Conservation (phyloP, 73 alveolate genomes). For the Tetrahymena elliotti region DNA sequence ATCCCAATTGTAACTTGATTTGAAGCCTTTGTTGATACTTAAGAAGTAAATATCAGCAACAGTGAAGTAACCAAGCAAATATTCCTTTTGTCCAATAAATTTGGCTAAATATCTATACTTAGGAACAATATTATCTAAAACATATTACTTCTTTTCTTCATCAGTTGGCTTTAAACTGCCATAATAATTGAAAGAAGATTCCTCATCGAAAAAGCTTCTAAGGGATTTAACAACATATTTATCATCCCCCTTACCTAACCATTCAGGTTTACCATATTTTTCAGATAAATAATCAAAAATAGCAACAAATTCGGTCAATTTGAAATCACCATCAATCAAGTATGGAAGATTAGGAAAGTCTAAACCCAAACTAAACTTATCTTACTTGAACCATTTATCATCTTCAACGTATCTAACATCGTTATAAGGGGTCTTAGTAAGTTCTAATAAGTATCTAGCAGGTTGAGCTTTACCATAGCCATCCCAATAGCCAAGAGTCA, state of each 20-base stretch:
- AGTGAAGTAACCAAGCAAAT: background rate
- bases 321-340: background rate
- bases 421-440: background rate
- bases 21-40: background rate
- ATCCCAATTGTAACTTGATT: too few relatives aligned
- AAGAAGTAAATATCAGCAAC: background rate
- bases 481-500: background rate
- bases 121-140: background rate
- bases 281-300: background rate
- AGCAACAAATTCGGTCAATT: background rate
- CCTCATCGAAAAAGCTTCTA: background rate
- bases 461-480: background rate
- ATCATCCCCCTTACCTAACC: background rate
- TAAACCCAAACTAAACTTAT: background rate
- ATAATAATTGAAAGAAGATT: background rate
- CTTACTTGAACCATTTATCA: background rate
- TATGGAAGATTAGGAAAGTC: background rate
- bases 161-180: background rate
- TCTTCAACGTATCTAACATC: background rate
- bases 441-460: background rate
- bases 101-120: background rate
- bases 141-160: background rate
- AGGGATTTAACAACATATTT: background rate
- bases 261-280: background rate
- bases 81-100: background rate